A percentile compares a stretch with the other conserved stretches of the same genome.
Conservation (phyloP, 2,329 filamentous ascomycete genomes). For the Pseudocercospora musae region DNA sequence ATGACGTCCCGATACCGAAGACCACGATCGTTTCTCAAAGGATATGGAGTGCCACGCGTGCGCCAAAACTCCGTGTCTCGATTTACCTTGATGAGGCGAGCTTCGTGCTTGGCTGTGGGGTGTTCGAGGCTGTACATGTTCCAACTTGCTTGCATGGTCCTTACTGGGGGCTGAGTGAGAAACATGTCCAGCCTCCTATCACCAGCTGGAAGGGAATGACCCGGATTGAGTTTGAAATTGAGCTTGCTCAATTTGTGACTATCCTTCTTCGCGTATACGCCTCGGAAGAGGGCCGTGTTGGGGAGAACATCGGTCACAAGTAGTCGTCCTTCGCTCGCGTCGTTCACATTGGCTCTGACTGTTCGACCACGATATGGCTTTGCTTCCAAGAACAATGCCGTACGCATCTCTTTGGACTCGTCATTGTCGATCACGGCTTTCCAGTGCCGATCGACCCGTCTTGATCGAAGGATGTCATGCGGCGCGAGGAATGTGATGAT, state of each 20-base stretch:
- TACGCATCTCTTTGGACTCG: not conserved
- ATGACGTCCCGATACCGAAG: not conserved
- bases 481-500: not conserved
- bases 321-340: not conserved
- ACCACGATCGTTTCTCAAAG: not conserved
- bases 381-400: not conserved
- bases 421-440: not conserved
- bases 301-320: not conserved
- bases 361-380: not conserved
- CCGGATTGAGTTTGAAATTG: not conserved
- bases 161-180: not conserved
- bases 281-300: not conserved
- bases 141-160: not conserved
- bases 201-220: not conserved
- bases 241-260: not conserved
- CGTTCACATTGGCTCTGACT: not conserved
- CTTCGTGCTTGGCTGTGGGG: not conserved
- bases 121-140: not conserved
- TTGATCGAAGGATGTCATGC: not conserved
- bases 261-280: not conserved
- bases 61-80: too few species aligned
- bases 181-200: not conserved
- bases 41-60: too few species aligned
- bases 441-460: not conserved
- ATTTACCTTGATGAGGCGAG: not conserved